phyloP scores from a whole-genome alignment of 1,139 yeast species.

The Nakaseomyces glabratus region DNA sequence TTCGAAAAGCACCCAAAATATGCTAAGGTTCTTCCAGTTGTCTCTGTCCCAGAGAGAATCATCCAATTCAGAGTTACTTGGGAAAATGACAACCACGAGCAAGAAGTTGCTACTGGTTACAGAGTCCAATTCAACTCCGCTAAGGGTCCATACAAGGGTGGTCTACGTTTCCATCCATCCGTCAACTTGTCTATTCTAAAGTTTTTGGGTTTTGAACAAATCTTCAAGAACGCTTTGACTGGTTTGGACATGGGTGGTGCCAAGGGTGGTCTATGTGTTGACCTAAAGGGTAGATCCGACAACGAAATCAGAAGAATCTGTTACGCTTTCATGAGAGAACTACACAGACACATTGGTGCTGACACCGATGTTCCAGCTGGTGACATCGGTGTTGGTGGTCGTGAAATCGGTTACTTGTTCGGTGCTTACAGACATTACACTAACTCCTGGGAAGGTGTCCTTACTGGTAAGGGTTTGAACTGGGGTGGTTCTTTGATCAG shows the following conservation, averaged over 20 bases:
- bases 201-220: slow-evolving; percentile 96
- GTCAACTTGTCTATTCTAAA: slow-evolving; percentile 91
- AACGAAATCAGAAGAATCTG: slow-evolving; percentile 95
- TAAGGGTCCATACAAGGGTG: slow-evolving; percentile 98
- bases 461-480: slow-evolving; percentile 93
- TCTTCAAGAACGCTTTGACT: slow-evolving; percentile 95
- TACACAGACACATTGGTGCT: slow-evolving; percentile 92
- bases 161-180: slow-evolving; percentile 94
- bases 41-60: slow-evolving; percentile 91
- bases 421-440: slow-evolving; percentile 93
- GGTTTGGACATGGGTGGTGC: slow-evolving; percentile 99
- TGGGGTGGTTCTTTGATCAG: slow-evolving; percentile 99
- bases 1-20: slow-evolving; percentile 85
- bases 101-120: slow-evolving; percentile 94
- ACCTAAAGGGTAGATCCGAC: slow-evolving; percentile 91
- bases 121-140: slow-evolving; percentile 98
- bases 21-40: slow-evolving; percentile 80
- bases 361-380: slow-evolving; percentile 98
- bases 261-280: slow-evolving; percentile 98
- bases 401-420: slow-evolving; percentile 86
- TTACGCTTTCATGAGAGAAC: slow-evolving; percentile 89
- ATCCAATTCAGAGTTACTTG: slow-evolving; percentile 95
- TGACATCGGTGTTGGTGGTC: slow-evolving; percentile 89
- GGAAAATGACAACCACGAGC: slow-evolving; percentile 91
- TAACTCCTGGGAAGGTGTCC: slow-evolving; percentile 93